Evolutionary conservation across 768 basidiomycete species (phyloP).

Genomic region (Auriculariales sp.): DNA sequence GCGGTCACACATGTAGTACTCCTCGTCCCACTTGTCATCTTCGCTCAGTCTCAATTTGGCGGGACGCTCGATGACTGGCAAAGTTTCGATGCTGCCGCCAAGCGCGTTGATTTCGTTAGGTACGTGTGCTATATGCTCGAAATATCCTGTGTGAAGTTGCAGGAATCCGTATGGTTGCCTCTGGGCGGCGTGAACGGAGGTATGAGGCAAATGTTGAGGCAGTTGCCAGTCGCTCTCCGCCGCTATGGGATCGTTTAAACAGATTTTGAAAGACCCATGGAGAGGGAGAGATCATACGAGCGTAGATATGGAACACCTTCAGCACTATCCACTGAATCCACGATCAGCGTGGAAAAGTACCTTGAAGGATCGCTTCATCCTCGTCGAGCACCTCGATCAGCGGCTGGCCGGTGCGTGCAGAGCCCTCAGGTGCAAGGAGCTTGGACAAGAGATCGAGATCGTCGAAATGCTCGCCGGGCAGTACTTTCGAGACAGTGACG

Average conservation of each 20-base stretch:
- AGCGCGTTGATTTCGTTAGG: constrained; percentile 79
- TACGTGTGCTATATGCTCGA: constrained; percentile 51
- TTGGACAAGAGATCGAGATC: constrained; percentile 72
- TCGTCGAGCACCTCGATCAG: constrained; percentile 43
- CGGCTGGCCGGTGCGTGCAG: constrained; percentile 15
- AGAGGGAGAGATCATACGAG: too few relatives aligned
- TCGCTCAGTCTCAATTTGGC: constrained; percentile 42
- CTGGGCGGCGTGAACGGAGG: constrained; percentile 24
- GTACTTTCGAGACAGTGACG: constrained; percentile 56
- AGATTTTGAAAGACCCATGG: too few relatives aligned
- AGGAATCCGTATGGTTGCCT: constrained; percentile 62
- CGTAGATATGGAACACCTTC: too few relatives aligned
- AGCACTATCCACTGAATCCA: constrained; percentile 1
- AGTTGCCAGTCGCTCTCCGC: constrained; percentile 69
- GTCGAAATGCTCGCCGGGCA: constrained; percentile 48
- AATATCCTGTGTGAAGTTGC: constrained; percentile 59
- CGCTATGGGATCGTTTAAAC: constrained; percentile 42
- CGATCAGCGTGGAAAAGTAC: constrained; percentile 17
- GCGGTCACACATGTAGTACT: constrained; percentile 60
- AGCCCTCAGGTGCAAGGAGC: constrained; percentile 51
- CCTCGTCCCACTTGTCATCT: constrained; percentile 68
- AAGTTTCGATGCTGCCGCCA: constrained; percentile 48
- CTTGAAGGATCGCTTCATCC: constrained; percentile 29
- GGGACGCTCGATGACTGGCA: constrained; percentile 35
- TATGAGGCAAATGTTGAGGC: constrained; percentile 42